phyloP scores from a whole-genome alignment of 2,329 filamentous ascomycete genomes.

The Ophiobolus disseminans region DNA sequence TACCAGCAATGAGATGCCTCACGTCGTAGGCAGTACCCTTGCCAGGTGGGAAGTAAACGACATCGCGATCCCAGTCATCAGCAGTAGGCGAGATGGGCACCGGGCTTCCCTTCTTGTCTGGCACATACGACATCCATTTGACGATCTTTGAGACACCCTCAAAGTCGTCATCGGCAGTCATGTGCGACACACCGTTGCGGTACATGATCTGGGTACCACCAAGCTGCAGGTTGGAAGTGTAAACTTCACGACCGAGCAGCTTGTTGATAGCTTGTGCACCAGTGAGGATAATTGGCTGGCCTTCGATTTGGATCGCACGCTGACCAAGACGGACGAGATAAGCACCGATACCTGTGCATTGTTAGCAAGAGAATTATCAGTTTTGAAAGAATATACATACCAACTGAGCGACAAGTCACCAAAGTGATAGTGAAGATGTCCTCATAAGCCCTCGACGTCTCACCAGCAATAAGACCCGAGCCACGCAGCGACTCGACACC shows the following conservation, averaged over 20 bases:
- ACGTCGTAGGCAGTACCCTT: slow-evolving; percentile 93
- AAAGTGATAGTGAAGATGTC: slow-evolving; percentile 99
- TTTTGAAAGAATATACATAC: slow-evolving; percentile 53
- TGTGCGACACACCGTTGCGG: slow-evolving; percentile 98
- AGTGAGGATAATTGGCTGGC: slow-evolving; percentile 97
- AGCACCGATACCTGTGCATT: slow-evolving; percentile 80
- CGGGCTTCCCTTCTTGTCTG: slow-evolving; percentile 91
- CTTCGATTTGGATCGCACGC: slow-evolving; percentile 98
- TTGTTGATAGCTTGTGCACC: slow-evolving; percentile 98
- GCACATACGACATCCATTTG: slow-evolving; percentile 96
- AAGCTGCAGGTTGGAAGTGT: slow-evolving; percentile 98
- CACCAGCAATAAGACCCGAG: slow-evolving; percentile 97
- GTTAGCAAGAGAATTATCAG: slow-evolving; percentile 41
- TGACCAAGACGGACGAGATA: slow-evolving; percentile 98
- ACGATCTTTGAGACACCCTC: slow-evolving; percentile 98
- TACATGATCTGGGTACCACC: slow-evolving; percentile 99
- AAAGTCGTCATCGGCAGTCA: slow-evolving; percentile 97
- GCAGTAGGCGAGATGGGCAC: slow-evolving; percentile 88
- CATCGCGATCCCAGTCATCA: slow-evolving; percentile 91
- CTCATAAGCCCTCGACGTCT: slow-evolving; percentile 95
- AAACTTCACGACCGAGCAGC: slow-evolving; percentile 94
- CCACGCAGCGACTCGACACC: slow-evolving; percentile 97
- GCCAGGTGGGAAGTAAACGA: slow-evolving; percentile 79
- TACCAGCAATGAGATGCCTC: slow-evolving; percentile 89
- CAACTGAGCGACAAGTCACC: slow-evolving; percentile 96